A percentile compares a stretch with the other conserved stretches of the same genome.
These are phyloP conservation scores for Xylariomycetidae sp. DNA, from an alignment of 2,329 filamentous ascomycete genomes.

Conservation along the genomic window DNA sequence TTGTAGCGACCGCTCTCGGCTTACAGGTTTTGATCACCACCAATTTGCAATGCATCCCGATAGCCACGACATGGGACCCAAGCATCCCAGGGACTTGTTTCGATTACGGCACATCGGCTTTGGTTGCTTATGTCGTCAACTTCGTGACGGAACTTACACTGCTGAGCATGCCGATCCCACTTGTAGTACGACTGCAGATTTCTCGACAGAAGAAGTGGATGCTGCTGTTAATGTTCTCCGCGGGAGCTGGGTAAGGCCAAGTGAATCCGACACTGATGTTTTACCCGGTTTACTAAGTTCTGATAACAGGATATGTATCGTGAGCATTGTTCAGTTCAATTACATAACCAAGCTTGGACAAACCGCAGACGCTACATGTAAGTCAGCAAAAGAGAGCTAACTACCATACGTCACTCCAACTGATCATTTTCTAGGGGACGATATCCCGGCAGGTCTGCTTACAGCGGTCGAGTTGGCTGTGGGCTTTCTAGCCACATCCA, in stretches of 20 bases:
- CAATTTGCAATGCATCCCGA: slow-evolving; percentile 13
- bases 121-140: slow-evolving; percentile 7
- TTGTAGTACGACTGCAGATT: slow-evolving; percentile 7
- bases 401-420: no score
- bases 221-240: slow-evolving; percentile 8
- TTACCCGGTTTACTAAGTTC: neutral
- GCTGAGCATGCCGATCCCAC: slow-evolving; percentile 8
- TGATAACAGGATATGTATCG: slow-evolving; percentile 8
- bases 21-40: no score
- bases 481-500: slow-evolving; percentile 11
- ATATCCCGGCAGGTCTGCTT: slow-evolving; percentile 7
- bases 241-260: slow-evolving; percentile 8
- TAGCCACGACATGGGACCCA: slow-evolving; percentile 9
- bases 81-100: slow-evolving; percentile 5
- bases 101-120: slow-evolving; percentile 6
- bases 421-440: no score
- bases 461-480: slow-evolving; percentile 8
- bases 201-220: slow-evolving; percentile 4
- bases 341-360: slow-evolving; percentile 8
- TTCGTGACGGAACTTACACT: slow-evolving; percentile 9
- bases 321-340: slow-evolving; percentile 10
- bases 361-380: slow-evolving; percentile 12
- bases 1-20: no score
- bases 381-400: no score
- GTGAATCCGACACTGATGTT: neutral